phyloP scores from a whole-genome alignment of 2,329 filamentous ascomycete species.

The Calonectria leucothoes region DNA sequence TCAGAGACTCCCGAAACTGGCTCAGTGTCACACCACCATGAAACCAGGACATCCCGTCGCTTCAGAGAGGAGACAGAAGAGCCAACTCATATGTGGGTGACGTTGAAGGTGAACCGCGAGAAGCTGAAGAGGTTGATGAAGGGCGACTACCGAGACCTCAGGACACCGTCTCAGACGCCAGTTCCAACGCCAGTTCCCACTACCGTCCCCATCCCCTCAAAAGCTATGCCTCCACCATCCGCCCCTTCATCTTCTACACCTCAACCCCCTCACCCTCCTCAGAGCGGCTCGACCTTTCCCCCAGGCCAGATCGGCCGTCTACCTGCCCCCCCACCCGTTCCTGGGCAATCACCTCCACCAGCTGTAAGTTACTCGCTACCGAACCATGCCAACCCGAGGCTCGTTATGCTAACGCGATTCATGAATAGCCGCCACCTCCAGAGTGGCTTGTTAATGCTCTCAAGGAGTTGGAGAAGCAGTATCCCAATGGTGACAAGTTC shows the following conservation, averaged over 20 bases:
- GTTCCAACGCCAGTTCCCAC: constrained; percentile 46
- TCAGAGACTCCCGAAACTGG: constrained; percentile 90
- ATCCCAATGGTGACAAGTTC: constrained; percentile 82
- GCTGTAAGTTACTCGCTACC: constrained; percentile 64
- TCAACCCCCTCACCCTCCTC: constrained; percentile 47
- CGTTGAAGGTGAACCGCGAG: constrained; percentile 77
- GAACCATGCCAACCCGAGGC: neutral
- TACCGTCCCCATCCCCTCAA: constrained; percentile 44
- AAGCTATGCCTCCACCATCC: constrained; percentile 52
- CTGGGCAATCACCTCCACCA: constrained; percentile 66
- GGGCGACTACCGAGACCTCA: constrained; percentile 60
- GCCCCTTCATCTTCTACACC: constrained; percentile 52
- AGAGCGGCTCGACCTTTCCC: constrained; percentile 51
- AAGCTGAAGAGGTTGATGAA: constrained; percentile 76
- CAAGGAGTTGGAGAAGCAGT: constrained; percentile 74
- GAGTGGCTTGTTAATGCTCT: constrained; percentile 84
- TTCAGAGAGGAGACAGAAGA: constrained; percentile 85
- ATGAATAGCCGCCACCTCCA: constrained; percentile 80
- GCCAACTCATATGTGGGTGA: constrained; percentile 76
- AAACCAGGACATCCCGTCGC: constrained; percentile 75
- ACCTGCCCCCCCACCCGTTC: constrained; percentile 72
- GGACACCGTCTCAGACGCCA: constrained; percentile 49
- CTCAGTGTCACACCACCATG: constrained; percentile 71
- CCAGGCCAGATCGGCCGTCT: constrained; percentile 73
- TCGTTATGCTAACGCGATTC: constrained; percentile 27